Evolutionary conservation across 495 filamentous ascomycete species (phyloP).

Genomic region (Gamarada debralockiae): DNA sequence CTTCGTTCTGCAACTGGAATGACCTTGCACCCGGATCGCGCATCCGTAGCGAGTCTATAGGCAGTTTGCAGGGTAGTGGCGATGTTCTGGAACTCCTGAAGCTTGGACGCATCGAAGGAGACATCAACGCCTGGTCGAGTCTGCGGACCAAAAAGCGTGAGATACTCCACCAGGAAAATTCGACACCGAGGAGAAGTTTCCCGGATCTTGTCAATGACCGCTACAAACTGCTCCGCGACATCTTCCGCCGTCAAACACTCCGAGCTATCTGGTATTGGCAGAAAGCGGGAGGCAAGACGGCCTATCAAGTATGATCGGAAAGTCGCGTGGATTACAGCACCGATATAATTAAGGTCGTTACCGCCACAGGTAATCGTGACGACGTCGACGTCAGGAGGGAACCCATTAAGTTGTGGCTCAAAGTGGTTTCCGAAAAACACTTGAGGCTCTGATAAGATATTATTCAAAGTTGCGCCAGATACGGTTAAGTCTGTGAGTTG

Average conservation of each 20-base stretch:
- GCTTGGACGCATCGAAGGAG: constrained; percentile 30
- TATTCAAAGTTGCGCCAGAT: constrained; percentile 39
- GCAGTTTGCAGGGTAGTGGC: constrained; percentile 28
- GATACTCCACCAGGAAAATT: constrained; percentile 41
- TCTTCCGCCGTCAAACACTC: constrained; percentile 20
- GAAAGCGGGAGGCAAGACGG: constrained; percentile 3
- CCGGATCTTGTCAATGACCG: constrained; percentile 36
- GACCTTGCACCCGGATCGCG: not conserved
- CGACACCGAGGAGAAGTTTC: constrained; percentile 30
- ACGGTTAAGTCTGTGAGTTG: constrained; percentile 38
- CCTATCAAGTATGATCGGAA: not conserved
- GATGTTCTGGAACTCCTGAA: constrained; percentile 30
- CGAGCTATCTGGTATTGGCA: not conserved
- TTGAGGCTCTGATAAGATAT: constrained; percentile 37
- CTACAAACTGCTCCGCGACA: constrained; percentile 28
- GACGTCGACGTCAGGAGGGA: constrained; percentile 35
- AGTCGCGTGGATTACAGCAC: constrained; percentile 33
- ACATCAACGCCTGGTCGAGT: constrained; percentile 31
- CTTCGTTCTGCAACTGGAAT: constrained; percentile 1
- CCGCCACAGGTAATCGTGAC: constrained; percentile 40
- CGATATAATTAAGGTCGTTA: constrained; percentile 43
- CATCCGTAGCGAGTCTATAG: constrained; percentile 26
- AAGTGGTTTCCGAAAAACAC: constrained; percentile 23
- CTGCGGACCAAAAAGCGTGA: constrained; percentile 35
- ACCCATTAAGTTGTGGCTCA: constrained; percentile 33